Percentiles rank a stretch among this genome's conserved stretches.
Evolutionary conservation across 257 asterid species (phyloP).

Genomic region (Henckelia pumila): DNA sequence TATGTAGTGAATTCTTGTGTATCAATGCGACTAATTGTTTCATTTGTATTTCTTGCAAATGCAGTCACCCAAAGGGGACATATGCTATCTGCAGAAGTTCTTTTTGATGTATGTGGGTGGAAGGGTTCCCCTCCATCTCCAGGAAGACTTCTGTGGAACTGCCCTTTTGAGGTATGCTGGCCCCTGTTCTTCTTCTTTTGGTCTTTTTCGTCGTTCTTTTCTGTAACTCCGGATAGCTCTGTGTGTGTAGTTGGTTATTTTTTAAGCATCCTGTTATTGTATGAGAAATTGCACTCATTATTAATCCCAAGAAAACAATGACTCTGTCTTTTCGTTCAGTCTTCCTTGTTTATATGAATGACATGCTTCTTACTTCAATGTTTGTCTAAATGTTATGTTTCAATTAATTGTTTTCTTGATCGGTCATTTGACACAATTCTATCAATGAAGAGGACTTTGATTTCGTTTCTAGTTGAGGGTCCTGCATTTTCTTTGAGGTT

Average conservation of each 20-base stretch:
- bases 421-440: background rate
- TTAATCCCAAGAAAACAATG: background rate
- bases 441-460: background rate
- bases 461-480: background rate
- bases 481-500: constrained; percentile 3
- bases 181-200: background rate
- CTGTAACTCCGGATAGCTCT: constrained; percentile 1
- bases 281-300: background rate
- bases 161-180: constrained; percentile 77
- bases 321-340: no score
- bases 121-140: constrained; percentile 88
- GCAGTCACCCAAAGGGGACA: constrained; percentile 99
- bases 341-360: background rate
- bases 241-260: background rate
- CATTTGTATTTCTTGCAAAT: constrained; percentile 8
- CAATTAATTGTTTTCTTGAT: constrained; percentile 1
- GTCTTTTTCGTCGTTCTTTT: background rate
- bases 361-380: no score
- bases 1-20: constrained; percentile 13
- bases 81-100: constrained; percentile 88
- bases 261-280: background rate
- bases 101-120: constrained; percentile 98
- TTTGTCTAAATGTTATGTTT: background rate
- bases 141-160: constrained; percentile 97
- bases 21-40: constrained; percentile 17